Base-by-base conservation (phyloP, 371 early-diverging fungal species). In the Mucor velutinosus region DNA sequence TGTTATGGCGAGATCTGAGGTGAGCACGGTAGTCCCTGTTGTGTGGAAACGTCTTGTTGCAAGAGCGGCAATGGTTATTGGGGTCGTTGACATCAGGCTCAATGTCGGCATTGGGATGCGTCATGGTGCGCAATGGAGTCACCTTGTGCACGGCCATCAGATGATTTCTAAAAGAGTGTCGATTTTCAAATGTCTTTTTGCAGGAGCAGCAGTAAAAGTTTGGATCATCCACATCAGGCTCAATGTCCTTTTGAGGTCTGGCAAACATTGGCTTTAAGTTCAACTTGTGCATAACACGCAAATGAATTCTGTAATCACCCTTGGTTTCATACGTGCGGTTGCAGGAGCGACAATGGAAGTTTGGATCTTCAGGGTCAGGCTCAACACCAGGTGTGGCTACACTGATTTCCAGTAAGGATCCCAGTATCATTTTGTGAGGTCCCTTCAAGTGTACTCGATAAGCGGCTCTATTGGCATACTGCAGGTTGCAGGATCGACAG, bases 151-250 rank as follows among this genome's bases (percentile, higher is more conserved):
- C 29, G 8, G 29, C 30, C 32, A 27, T n/a, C 30, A 56, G 3
- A 32, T 56, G 56, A 7, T 56, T 56, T 32, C 29, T 30, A 19
- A 30, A 56, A 5, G 17, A 32, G 7, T 56, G 56, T 25, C 45
- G 19, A 45, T 4, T 39, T 0, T 21, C 60, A 43, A 25, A 60
- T 1, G 39, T 43, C 7, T n/a, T 27, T 4, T 43, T 15, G 27
- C 60, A 60, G n/a, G 60, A 39, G 5, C 25, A 41, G 45, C 60
- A 60, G 17, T 60, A 45, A 30, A 60, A 60, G 15, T 39, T 21
- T 5, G 43, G 60, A 30, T 60, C 45, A 11, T 60, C 30, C n/a
- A 60, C n/a, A n/a, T 60, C 60, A 15, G 60, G 60, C 15, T 30
- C 56, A 12, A 56, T 19, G 14, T 12, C 32, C 7, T 27, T 17